Evolutionary conservation across 306 rosid genomes (phyloP).

Genomic region (Quercus glauca): DNA sequence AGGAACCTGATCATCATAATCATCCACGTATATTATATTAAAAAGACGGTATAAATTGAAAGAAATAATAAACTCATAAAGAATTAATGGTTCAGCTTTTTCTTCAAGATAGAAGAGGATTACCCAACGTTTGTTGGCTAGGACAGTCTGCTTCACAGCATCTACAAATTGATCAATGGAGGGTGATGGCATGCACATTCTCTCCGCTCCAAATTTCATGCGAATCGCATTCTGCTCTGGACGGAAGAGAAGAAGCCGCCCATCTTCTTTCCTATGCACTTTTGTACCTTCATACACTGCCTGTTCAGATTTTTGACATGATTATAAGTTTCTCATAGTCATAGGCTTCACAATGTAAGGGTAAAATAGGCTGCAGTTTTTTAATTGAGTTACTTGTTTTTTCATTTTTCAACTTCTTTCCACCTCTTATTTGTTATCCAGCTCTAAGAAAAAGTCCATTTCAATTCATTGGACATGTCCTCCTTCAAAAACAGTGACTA

Average conservation of each 20-base stretch:
- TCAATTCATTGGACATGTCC: neutral
- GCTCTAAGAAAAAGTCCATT: neutral
- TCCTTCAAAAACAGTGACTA: no score
- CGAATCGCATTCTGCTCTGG: constrained; percentile 76
- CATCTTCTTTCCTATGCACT: constrained; percentile 74
- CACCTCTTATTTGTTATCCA: no score
- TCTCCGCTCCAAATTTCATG: constrained; percentile 66
- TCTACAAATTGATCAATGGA: constrained; percentile 64
- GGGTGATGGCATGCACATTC: constrained; percentile 90
- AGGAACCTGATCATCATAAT: constrained; percentile 60
- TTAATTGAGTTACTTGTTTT: neutral
- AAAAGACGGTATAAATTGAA: no score
- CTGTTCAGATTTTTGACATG: constrained; percentile 27
- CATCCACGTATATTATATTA: neutral
- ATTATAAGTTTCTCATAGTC: neutral
- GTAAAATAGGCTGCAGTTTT: no score
- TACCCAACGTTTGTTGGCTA: constrained; percentile 92
- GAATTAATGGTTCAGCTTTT: neutral
- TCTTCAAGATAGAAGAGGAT: neutral
- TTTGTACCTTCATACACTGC: constrained; percentile 87
- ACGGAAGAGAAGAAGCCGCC: constrained; percentile 69
- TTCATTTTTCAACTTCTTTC: neutral
- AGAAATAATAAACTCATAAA: neutral
- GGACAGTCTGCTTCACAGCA: constrained; percentile 65
- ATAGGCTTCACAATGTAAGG: neutral